Evolutionary conservation across 2,329 filamentous ascomycete species (phyloP), one percentile per base, ranked within the genome.

Genomic region (Penicillium janthinellum): DNA sequence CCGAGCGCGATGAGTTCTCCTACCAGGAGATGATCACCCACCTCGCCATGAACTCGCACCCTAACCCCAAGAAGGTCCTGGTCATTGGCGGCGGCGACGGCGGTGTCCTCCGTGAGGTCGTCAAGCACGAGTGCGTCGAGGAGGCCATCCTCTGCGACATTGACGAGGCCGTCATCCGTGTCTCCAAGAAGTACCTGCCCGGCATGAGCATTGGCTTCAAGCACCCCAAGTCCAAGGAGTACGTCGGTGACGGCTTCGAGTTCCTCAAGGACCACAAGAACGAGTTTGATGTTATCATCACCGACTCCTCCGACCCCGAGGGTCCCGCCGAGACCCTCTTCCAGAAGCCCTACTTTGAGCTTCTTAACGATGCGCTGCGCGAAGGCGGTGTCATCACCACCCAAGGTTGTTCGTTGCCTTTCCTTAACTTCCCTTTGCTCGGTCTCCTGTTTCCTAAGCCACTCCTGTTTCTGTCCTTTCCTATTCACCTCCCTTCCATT

Each of bases 21-120:
- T 96, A 96, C 88, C 95, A 99, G 85, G 95, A 99, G 87, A 99
- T 99, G 95, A 99, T 99, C 81, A 93, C 94, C 71, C 92, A 99
- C 82, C 86, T 99, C 69, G 95, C 92, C 81, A 92, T 99, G 90
- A 95, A 96, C 87, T 92, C 94, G 56, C 95, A 99, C 87, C 95
- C 95, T 70, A 88, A 96, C 84, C 95, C 95, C 75, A 95, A 98
- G 88, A 96, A 93, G 82, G 95, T 99, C 56, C 88, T 99, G 59
- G 95, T 99, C 78, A 98, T 99, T 74, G 95, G 95, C 67, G 95
- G 95, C 73, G 95, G 95, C 77, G 95, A 99, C 77, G 95, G 95
- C 62, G 95, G 95, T 81, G 95, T 99, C 65, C 88, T 99, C 71
- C 92, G 95, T 72, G 95, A 99, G 86, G 90, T 99, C 47, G 92